A percentile compares a stretch with the other conserved stretches of the same genome.
Evolutionary conservation across 148 eudicot genomes (phyloP).

Genomic region (Gaultheria prostrata): DNA sequence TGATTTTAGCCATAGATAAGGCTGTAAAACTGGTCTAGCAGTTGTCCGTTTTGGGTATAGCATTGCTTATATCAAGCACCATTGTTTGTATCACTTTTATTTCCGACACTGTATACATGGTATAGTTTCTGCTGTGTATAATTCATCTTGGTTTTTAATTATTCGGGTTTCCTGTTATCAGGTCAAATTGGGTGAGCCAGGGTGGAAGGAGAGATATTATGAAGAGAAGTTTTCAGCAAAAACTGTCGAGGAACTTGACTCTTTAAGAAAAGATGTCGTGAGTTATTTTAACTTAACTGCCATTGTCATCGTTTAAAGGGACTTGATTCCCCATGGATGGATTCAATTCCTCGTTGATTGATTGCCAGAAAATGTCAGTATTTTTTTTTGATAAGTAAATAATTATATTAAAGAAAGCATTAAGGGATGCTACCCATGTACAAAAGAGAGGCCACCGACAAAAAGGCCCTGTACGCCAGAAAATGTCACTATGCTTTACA

Average conservation of each 20-base stretch:
- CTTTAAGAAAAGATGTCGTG: constrained; percentile 76
- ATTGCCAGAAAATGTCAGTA: not conserved
- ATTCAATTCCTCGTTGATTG: not conserved
- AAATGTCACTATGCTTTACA: not conserved
- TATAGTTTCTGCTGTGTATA: not conserved
- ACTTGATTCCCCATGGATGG: not conserved
- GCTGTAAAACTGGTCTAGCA: not conserved
- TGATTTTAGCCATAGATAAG: not conserved
- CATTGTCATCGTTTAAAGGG: not conserved
- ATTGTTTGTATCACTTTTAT: not conserved
- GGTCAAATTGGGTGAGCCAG: constrained; percentile 88
- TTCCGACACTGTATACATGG: not conserved
- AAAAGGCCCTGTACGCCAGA: no score
- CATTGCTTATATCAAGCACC: not conserved
- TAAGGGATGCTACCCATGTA: no score
- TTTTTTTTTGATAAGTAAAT: no score
- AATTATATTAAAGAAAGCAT: no score
- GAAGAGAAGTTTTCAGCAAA: constrained; percentile 81
- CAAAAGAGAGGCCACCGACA: no score
- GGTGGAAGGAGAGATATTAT: constrained; percentile 96
- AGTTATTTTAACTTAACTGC: constrained; percentile 30
- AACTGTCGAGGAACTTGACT: constrained; percentile 73
- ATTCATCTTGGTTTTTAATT: constrained; percentile 9
- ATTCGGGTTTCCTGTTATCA: constrained; percentile 16
- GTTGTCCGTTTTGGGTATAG: not conserved